Evolutionary conservation across 2,329 filamentous ascomycete genomes (phyloP), one percentile per base, ranked within the genome.

Genomic region (Taxawa tesnikishii): DNA sequence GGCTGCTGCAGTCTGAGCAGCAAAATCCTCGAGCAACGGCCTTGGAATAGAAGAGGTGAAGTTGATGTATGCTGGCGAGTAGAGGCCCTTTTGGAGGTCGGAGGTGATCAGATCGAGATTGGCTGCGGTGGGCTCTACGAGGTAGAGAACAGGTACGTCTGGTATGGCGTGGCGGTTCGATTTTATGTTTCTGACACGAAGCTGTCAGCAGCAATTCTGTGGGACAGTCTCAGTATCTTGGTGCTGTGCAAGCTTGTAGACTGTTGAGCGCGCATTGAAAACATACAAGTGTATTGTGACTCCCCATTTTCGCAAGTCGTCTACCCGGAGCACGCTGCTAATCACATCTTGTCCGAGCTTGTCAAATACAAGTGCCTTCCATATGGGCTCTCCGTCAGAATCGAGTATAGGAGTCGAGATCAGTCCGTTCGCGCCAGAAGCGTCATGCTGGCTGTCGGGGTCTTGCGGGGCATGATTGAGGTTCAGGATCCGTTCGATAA

Each of bases 311-410:
- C 92, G 72, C 51, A 98, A 64, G 59, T 98, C 90, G 51, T 85
- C 94, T 41, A 98, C 90, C 37, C 87, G 73, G 42, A 98, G 67
- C 3, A 98, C 87, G 50, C 87, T 94, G 63, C 85, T 94, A 50
- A 98, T 94, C 37, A 98, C 83, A 70, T 96, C 87, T 54, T 87
- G 73, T 29, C 88, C 90, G 46, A 79, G 61, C 45, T 88, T 81
- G 58, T 98, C 92, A 53, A 98, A 96, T 7, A 98, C 84, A 32
- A 98, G 66, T 5, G 96, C 83, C 58, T 96, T 96, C 88, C 88
- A 96, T 62, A 94, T 87, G 1, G 88, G 87, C 49, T 93, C 83
- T 41, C 87, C 85, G 46, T 92, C 79, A 28, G 83, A 70, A 45
- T 85, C 85, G 39, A 94, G 64, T 32, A 94, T 81, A 11, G 83